Conservation (phyloP, 805 yeast species). For the Groenewaldozyma tartarivorans region DNA sequence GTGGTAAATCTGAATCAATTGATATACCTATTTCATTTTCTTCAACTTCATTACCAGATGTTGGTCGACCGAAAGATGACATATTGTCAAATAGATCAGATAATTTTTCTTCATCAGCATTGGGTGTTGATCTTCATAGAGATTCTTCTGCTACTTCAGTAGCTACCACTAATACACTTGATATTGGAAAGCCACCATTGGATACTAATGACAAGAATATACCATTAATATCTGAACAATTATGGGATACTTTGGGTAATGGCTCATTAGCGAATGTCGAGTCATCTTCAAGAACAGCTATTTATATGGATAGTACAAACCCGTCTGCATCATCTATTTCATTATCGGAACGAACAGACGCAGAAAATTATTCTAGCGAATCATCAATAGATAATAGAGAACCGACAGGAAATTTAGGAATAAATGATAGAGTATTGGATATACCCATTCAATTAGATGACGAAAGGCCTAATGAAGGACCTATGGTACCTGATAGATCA, state of each 20-base stretch:
- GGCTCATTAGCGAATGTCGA: background rate
- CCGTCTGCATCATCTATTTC: constrained; percentile 1
- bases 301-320: constrained; percentile 8
- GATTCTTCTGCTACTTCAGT: no score
- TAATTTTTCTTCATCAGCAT: background rate
- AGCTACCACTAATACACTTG: background rate
- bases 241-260: background rate
- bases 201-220: background rate
- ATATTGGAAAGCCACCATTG: background rate
- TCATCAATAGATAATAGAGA: constrained; percentile 2
- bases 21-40: background rate
- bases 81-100: background rate
- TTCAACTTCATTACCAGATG: background rate
- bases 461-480: background rate
- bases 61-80: background rate
- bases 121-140: background rate
- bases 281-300: constrained; percentile 10
- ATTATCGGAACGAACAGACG: background rate
- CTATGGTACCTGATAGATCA: constrained; percentile 13
- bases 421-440: background rate
- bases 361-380: background rate
- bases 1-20: background rate
- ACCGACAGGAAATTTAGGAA: background rate
- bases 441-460: background rate
- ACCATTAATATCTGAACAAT: background rate